These are phyloP conservation scores for Geosiphon pyriformis DNA, from an alignment of 192 early-diverging fungal species.

Conservation along the genomic window DNA sequence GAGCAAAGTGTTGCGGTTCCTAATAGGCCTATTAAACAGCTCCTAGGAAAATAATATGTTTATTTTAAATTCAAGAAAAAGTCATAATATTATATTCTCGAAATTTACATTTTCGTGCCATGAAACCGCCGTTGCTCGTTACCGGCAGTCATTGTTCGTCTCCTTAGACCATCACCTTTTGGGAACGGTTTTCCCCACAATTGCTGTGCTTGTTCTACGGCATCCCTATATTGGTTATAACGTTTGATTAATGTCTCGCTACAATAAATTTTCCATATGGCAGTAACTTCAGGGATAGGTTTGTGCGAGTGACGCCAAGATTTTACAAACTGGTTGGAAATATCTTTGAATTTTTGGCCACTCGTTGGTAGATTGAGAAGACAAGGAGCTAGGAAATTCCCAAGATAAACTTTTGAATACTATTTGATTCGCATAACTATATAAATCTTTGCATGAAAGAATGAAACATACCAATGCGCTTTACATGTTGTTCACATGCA, in stretches of 20 bases:
- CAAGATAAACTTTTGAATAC: neutral
- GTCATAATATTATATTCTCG: neutral
- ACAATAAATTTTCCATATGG: constrained; percentile 23
- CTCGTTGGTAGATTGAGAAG: neutral
- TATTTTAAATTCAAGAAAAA: too few relatives aligned
- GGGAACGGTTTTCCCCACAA: constrained; percentile 22
- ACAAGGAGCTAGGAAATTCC: neutral
- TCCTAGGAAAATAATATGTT: neutral
- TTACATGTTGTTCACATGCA: neutral
- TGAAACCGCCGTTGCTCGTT: constrained; percentile 31
- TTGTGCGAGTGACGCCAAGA: constrained; percentile 27
- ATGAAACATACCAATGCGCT: neutral
- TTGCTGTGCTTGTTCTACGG: constrained; percentile 13
- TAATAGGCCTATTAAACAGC: constrained; percentile 7
- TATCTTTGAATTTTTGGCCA: constrained; percentile 10
- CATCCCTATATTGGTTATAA: constrained; percentile 22
- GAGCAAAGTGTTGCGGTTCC: neutral
- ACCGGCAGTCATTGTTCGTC: constrained; percentile 18
- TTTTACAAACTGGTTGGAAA: constrained; percentile 14
- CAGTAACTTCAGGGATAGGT: constrained; percentile 7
- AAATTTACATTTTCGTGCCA: constrained; percentile 21
- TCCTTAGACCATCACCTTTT: constrained; percentile 6
- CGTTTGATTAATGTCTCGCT: neutral
- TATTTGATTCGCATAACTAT: neutral
- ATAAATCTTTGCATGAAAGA: neutral